Evolutionary conservation across 768 basidiomycete species (phyloP), one percentile per base, ranked within the genome.

Genomic region (Termitomyces sp.): DNA sequence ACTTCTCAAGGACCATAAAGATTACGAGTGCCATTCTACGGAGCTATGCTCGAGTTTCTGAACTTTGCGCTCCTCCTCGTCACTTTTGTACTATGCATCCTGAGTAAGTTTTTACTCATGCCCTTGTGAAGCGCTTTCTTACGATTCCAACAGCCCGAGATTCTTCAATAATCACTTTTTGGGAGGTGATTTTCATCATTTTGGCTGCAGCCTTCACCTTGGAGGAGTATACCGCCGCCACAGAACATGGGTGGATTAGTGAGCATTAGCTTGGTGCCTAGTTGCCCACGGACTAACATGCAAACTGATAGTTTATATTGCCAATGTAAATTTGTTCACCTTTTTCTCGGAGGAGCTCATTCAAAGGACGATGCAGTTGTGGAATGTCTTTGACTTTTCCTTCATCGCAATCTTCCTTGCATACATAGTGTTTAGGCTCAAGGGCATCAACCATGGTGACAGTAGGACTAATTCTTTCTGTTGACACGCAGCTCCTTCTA

Each of bases 171-270:
- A 61, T 88, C 51, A 84, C 83, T 30, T 63, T 71, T 7, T 88
- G 86, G 76, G 95, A 97, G 68, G 68, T 77, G 20, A 72, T 85
- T 11, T 95, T 95, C 68, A 80, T 93, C 51, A 64, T 94, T 13
- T 87, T 93, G 63, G 87, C 86, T 0, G 72, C 78, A 5, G 93
- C 93, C 1, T 94, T 96, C 64, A 75, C 87, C 4, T 70, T 97
- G 41, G 90, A 91, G 60, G 94, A 96, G 71, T 95, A 95, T 69
- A 93, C 93, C 0, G 84, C 91, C 5, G 83, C 88, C 1, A 91
- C 84, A 52, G 92, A 95, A 69, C 86, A 95, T 66, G 93, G 94
- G 27, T 94, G 90, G 91, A 81, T 82, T 47, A 86, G 92, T 93
- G 66, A 73, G 91, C 56, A 39, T 13, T 15, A 44, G 59, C 36